phyloP scores from a whole-genome alignment of 768 basidiomycete genomes.

The Tylopilus rubrobrunneus region DNA sequence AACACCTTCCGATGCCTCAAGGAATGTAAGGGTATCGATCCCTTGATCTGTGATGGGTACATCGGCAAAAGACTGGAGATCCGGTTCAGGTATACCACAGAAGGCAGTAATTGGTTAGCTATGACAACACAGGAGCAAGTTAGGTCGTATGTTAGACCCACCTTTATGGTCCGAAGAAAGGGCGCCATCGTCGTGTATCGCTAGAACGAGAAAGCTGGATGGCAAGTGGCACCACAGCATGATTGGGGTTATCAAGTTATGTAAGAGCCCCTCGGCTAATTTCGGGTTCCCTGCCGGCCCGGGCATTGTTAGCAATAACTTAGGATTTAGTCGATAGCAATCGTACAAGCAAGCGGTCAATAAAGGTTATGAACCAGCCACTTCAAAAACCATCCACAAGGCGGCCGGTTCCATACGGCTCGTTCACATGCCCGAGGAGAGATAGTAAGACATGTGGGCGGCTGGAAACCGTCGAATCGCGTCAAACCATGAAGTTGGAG shows the following conservation, averaged over 20 bases:
- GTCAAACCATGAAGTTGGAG: too few species aligned
- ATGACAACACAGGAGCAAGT: background rate
- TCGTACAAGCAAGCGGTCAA: too few species aligned
- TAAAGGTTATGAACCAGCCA: too few species aligned
- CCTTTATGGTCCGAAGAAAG: conserved; percentile 70
- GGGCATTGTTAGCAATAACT: too few species aligned
- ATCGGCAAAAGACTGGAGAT: conserved; percentile 81
- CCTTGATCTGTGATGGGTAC: conserved; percentile 84
- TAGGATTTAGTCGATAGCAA: too few species aligned
- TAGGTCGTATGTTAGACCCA: conserved; percentile 21
- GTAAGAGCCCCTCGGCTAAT: background rate
- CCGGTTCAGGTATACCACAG: background rate
- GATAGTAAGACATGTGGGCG: too few species aligned
- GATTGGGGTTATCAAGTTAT: background rate
- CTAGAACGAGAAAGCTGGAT: background rate
- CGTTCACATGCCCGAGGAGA: too few species aligned
- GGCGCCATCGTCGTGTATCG: conserved; percentile 54
- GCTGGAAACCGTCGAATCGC: too few species aligned
- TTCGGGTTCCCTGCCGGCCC: too few species aligned
- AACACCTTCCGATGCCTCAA: conserved; percentile 85
- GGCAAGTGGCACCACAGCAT: background rate
- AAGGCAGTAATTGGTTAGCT: background rate
- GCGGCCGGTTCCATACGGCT: too few species aligned
- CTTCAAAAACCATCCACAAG: too few species aligned
- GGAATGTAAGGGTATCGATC: conserved; percentile 82